Conservation (phyloP, 78 protist genomes). For the Salpingoeca rosetta region DNA sequence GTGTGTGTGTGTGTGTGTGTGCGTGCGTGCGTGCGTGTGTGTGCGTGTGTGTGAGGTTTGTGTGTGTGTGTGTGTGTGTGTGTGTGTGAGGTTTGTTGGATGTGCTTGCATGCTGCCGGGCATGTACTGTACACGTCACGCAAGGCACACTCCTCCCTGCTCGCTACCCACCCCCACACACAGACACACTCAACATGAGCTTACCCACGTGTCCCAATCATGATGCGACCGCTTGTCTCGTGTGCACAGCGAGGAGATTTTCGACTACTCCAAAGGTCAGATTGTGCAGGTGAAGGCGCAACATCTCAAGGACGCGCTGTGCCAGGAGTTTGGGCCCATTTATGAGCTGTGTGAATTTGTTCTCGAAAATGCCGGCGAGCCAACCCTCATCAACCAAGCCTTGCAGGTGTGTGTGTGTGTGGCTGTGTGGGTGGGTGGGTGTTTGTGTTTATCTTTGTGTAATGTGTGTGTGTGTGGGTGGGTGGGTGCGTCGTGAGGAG, state of each 20-base stretch:
- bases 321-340: conserved; percentile 73
- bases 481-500: no score
- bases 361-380: conserved; percentile 46
- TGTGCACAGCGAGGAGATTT: conserved; percentile 76
- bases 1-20: neutral
- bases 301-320: conserved; percentile 67
- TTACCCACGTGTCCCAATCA: no score
- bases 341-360: conserved; percentile 69
- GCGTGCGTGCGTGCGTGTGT: neutral
- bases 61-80: conserved; percentile 11
- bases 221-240: no score
- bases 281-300: conserved; percentile 71
- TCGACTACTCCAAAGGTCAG: conserved; percentile 80
- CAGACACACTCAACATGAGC: neutral
- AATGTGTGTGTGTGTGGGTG: no score
- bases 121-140: neutral
- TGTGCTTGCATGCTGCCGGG: neutral
- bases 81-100: no score
- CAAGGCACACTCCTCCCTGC: neutral
- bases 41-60: neutral
- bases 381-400: conserved; percentile 37
- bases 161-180: no score
- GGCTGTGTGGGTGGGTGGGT: no score
- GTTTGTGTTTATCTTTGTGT: no score
- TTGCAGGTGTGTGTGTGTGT: no score